Percentiles rank a stretch among this genome's conserved stretches.
phyloP scores from a whole-genome alignment of 2,329 filamentous ascomycete species.

The Venturia pyrina region DNA sequence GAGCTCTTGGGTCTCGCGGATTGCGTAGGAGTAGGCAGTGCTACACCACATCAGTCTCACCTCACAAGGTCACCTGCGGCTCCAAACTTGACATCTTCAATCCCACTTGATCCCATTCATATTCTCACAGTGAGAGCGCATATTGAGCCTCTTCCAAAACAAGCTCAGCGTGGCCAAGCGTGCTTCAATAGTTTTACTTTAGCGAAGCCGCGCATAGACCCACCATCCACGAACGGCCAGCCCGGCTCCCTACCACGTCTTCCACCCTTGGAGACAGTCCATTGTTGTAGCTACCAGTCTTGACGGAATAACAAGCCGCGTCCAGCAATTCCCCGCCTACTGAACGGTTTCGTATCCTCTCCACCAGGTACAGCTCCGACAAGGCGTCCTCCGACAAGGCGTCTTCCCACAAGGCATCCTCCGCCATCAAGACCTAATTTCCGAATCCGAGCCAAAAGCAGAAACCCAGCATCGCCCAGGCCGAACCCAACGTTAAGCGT shows the following conservation, averaged over 20 bases:
- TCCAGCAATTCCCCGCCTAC: not conserved
- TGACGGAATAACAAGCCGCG: not conserved
- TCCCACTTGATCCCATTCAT: not conserved
- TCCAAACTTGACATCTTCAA: not conserved
- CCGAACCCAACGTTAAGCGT: not conserved
- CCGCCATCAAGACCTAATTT: not conserved
- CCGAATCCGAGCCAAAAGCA: not conserved
- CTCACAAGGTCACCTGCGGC: not conserved
- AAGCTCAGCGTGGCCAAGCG: not conserved
- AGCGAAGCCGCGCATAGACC: slow-evolving; percentile 2
- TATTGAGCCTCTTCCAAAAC: not conserved
- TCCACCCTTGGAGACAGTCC: not conserved
- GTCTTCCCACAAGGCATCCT: not conserved
- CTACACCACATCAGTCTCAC: not conserved
- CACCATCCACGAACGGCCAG: not conserved
- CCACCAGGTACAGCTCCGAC: not conserved
- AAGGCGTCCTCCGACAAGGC: not conserved
- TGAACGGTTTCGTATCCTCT: not conserved
- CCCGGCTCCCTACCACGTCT: not conserved
- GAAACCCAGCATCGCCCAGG: not conserved
- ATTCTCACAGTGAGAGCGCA: not conserved
- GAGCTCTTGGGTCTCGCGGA: not conserved
- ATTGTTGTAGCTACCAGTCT: not conserved
- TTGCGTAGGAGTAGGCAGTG: not conserved
- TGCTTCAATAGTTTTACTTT: not conserved